A percentile compares a stretch with the other conserved stretches of the same genome.
These are phyloP conservation scores for Mycena floridula DNA, from an alignment of 768 basidiomycete species.

Conservation along the genomic window DNA sequence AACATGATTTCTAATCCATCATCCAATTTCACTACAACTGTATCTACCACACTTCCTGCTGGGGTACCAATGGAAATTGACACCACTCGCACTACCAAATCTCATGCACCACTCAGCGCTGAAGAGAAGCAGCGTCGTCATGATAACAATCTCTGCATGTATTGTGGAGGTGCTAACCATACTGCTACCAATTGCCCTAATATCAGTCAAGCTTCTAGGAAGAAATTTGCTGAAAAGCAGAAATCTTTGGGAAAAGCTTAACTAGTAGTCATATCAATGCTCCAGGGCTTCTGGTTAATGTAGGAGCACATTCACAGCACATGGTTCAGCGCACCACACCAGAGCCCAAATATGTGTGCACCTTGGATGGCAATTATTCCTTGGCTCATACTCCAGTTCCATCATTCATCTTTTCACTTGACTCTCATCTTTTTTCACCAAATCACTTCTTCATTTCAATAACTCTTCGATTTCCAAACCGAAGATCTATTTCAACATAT, in stretches of 20 bases:
- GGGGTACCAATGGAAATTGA: constrained; percentile 26
- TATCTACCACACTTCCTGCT: constrained; percentile 1
- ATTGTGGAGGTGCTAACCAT: constrained; percentile 28
- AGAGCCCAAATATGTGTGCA: constrained; percentile 11
- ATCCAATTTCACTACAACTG: constrained; percentile 17
- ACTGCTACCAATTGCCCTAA: constrained; percentile 19
- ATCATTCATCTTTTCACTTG: constrained; percentile 12
- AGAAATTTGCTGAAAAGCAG: neutral
- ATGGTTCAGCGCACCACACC: constrained; percentile 3
- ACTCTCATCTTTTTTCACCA: constrained; percentile 7
- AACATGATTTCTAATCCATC: neutral
- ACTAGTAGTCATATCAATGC: constrained; percentile 16
- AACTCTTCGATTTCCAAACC: constrained; percentile 23
- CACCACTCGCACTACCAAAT: constrained; percentile 9
- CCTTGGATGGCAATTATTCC: constrained; percentile 13
- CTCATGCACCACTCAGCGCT: constrained; percentile 19
- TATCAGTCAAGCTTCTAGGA: constrained; percentile 1
- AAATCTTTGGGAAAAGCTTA: constrained; percentile 23
- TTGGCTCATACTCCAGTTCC: constrained; percentile 11
- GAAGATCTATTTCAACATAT: constrained; percentile 23
- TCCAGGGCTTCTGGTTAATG: constrained; percentile 22
- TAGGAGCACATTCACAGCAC: constrained; percentile 14
- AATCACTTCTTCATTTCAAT: constrained; percentile 24
- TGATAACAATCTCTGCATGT: constrained; percentile 24
- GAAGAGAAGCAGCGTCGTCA: constrained; percentile 18